Base-by-base conservation (phyloP, 140 eudicot genomes). In the Oenanthe javanica region DNA sequence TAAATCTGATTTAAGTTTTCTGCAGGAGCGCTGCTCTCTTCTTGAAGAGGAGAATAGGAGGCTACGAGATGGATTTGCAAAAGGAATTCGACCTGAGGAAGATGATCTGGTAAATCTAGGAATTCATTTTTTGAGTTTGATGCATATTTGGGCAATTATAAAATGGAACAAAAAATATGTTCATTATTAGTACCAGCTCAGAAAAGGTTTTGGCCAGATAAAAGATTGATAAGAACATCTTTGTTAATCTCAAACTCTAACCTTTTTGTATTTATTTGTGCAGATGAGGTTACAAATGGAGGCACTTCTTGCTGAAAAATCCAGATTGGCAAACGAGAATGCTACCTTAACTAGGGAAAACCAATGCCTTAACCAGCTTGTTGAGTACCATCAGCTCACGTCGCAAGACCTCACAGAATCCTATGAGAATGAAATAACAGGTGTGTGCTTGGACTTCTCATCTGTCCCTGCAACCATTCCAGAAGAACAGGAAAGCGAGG, bases 201-300 rank as follows among this genome's bases (percentile, higher is more conserved):
- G 70, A 61, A 55, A 55, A n/a, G 70, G 70, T 61, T 23, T 61
- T 9, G 38, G 70, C 5, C 0, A 23, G 23, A 61, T 61, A 71
- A 23, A 71, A 40, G 40, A 38, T 71, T 9, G 1, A 71, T 2
- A 71, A 16, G 15, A 43, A 43, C 36, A 45, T n/a, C 46, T 42
- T 52, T 15, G 11, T 23, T 23, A 27, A 61, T 12, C 15, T 43
- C 45, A 15, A 64, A 52, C 23, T 23, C 2, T 48, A 15, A 55
- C 14, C 27, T 38, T 72, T 40, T 31, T 42, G 67, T 13, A 38
- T 36, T 75, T 38, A 27, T 46, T 75, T 67, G 36, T 80, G 71
- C 79, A 93, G 97, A 90, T 94, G 88, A 92, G 98, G 90, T 96
- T 94, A 79, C 98, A 94, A 76, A 40, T 94, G 82, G 98, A 94